phyloP scores from a whole-genome alignment of 2,329 filamentous ascomycete genomes.

The Xylariaceae sp. region DNA sequence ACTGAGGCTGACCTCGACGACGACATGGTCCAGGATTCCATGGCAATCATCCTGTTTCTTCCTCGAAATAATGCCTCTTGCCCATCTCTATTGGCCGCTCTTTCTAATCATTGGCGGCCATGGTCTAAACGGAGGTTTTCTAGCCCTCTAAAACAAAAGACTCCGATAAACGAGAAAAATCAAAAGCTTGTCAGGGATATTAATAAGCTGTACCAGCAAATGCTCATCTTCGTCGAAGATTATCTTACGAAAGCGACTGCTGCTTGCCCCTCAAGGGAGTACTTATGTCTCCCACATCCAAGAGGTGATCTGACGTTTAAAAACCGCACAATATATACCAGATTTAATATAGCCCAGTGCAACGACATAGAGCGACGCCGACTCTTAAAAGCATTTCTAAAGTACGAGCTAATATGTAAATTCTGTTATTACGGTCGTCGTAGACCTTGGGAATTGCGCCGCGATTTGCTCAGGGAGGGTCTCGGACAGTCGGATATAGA shows the following conservation, averaged over 20 bases:
- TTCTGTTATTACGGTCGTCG: background rate
- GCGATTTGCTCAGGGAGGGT: background rate
- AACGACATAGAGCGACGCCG: slow-evolving; percentile 2
- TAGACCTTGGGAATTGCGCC: background rate
- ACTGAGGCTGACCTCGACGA: slow-evolving; percentile 13
- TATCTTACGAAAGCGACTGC: slow-evolving; percentile 22
- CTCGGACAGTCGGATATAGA: background rate
- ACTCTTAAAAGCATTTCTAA: slow-evolving; percentile 5
- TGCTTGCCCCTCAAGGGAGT: slow-evolving; percentile 11
- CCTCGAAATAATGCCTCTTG: background rate
- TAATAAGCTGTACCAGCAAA: slow-evolving; percentile 2
- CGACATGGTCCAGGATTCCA: slow-evolving; percentile 20
- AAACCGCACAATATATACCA: background rate
- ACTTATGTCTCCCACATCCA: slow-evolving; percentile 10
- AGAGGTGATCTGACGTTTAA: background rate
- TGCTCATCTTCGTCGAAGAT: slow-evolving; percentile 18
- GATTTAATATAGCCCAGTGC: background rate
- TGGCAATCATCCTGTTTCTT: slow-evolving; percentile 19
- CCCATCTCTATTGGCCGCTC: background rate
- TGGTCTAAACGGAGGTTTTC: background rate
- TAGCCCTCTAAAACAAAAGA: background rate
- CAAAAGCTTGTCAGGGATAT: background rate
- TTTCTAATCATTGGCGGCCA: background rate
- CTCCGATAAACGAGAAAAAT: background rate
- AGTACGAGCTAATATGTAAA: slow-evolving; percentile 5